Evolutionary conservation across 805 yeast species (phyloP).

Genomic region (Candida stauntonica): DNA sequence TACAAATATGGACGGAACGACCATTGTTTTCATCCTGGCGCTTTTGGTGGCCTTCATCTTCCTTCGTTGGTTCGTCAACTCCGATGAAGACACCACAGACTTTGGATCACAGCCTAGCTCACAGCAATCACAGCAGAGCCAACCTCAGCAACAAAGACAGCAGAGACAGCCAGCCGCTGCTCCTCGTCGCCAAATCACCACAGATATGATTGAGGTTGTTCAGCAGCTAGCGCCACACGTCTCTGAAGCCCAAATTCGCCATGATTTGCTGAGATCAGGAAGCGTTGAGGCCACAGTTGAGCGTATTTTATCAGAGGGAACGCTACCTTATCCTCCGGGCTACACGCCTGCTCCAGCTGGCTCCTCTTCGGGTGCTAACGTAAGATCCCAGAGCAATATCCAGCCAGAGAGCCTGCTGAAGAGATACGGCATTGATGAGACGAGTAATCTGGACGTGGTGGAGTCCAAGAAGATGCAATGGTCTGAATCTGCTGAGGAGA

Average conservation of each 20-base stretch:
- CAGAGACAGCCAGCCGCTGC: constrained; percentile 4
- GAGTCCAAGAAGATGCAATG: constrained; percentile 30
- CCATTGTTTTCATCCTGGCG: constrained; percentile 44
- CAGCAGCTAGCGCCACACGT: constrained; percentile 76
- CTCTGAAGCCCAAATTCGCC: constrained; percentile 63
- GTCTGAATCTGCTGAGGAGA: constrained; percentile 39
- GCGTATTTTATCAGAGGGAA: constrained; percentile 56
- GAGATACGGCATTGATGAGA: constrained; percentile 38
- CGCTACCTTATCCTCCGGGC: constrained; percentile 53
- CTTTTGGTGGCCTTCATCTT: constrained; percentile 52
- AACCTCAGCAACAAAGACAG: neutral
- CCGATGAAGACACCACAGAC: constrained; percentile 38
- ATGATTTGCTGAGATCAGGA: constrained; percentile 72
- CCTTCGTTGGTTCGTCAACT: constrained; percentile 61
- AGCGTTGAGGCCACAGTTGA: constrained; percentile 80
- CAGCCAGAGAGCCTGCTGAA: constrained; percentile 33
- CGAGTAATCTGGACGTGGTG: constrained; percentile 1
- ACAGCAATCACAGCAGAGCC: too few relatives aligned
- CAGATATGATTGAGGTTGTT: constrained; percentile 80
- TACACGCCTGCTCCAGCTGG: constrained; percentile 17
- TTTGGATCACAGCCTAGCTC: constrained; percentile 6
- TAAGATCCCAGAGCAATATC: constrained; percentile 23
- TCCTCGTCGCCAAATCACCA: constrained; percentile 47
- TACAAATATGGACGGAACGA: constrained; percentile 48
- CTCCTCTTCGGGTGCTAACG: constrained; percentile 8